A percentile compares a stretch with the other conserved stretches of the same genome.
phyloP scores from a whole-genome alignment of 495 filamentous ascomycete genomes.

The Xylaria bambusicola region DNA sequence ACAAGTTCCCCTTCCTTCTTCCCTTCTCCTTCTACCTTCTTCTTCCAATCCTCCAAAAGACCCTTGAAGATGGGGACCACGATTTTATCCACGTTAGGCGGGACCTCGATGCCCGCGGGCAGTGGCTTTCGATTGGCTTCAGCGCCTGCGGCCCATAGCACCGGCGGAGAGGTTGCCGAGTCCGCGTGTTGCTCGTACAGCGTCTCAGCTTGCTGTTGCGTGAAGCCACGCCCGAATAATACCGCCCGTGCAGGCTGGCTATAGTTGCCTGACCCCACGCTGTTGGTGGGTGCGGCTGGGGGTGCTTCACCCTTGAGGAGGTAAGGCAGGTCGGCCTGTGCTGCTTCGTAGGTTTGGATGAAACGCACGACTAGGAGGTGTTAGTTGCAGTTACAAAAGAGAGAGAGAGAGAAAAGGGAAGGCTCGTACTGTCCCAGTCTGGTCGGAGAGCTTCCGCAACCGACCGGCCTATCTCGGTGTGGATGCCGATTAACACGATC shows the following conservation, averaged over 20 bases:
- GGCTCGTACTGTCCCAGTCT: conserved; percentile 5
- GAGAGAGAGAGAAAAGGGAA: background rate
- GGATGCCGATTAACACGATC: conserved; percentile 15
- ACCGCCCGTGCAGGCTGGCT: conserved; percentile 31
- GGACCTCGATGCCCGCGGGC: background rate
- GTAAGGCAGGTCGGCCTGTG: conserved; percentile 6
- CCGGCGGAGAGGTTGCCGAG: background rate
- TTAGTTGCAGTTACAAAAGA: background rate
- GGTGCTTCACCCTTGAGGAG: background rate
- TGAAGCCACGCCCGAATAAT: conserved; percentile 27
- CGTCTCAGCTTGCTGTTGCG: conserved; percentile 7
- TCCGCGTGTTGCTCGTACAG: background rate
- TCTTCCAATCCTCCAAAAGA: conserved; percentile 7
- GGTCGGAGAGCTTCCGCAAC: conserved; percentile 12
- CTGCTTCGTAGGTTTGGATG: conserved; percentile 11
- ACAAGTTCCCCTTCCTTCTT: background rate
- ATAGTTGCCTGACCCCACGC: conserved; percentile 26
- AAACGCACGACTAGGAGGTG: conserved; percentile 13
- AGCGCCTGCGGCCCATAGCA: background rate
- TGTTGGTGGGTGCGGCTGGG: background rate
- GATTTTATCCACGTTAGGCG: conserved; percentile 1
- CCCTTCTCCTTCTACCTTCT: background rate
- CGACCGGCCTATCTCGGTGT: conserved; percentile 12
- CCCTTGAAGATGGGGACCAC: background rate
- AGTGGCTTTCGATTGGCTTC: background rate